Conservation (phyloP, 1,284 basidiomycete species). For the Grifola frondosa region DNA sequence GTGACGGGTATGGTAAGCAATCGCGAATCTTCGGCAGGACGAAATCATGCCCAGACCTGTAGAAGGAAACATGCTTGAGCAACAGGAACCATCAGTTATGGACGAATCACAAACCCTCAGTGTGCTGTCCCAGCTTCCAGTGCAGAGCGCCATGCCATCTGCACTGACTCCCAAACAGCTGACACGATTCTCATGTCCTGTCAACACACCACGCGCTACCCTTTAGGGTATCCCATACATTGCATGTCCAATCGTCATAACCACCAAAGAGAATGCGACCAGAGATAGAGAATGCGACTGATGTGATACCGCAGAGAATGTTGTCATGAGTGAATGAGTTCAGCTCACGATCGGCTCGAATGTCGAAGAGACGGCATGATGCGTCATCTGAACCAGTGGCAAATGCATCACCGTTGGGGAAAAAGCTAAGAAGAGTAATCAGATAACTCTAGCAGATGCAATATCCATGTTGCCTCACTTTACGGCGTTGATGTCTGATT, state of each 20-base stretch:
- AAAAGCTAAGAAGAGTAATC: slow-evolving; percentile 66
- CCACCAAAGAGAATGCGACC: slow-evolving; percentile 97
- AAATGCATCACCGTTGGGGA: slow-evolving; percentile 98
- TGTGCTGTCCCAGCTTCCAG: slow-evolving; percentile 96
- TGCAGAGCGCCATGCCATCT: slow-evolving; percentile 97
- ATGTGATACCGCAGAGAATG: slow-evolving; percentile 97
- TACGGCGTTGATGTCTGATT: slow-evolving; percentile 99
- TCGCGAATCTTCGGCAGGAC: slow-evolving; percentile 11
- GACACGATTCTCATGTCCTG: slow-evolving; percentile 97
- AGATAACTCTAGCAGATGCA: slow-evolving; percentile 3
- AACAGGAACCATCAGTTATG: background rate
- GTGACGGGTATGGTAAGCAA: slow-evolving; percentile 25
- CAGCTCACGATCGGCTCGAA: slow-evolving; percentile 94
- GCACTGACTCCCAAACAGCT: slow-evolving; percentile 94
- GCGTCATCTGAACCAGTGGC: slow-evolving; percentile 99
- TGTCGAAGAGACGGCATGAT: slow-evolving; percentile 96
- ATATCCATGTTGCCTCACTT: slow-evolving; percentile 61
- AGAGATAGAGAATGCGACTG: slow-evolving; percentile 96
- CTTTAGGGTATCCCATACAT: slow-evolving; percentile 99
- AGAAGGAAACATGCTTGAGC: background rate
- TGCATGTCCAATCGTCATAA: slow-evolving; percentile 99
- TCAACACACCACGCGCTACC: slow-evolving; percentile 96
- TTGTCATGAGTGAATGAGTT: slow-evolving; percentile 98
- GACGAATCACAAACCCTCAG: slow-evolving; percentile 70
- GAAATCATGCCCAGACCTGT: slow-evolving; percentile 43